Conservation (phyloP, 1,284 basidiomycete species). For the Chiua sp. region DNA sequence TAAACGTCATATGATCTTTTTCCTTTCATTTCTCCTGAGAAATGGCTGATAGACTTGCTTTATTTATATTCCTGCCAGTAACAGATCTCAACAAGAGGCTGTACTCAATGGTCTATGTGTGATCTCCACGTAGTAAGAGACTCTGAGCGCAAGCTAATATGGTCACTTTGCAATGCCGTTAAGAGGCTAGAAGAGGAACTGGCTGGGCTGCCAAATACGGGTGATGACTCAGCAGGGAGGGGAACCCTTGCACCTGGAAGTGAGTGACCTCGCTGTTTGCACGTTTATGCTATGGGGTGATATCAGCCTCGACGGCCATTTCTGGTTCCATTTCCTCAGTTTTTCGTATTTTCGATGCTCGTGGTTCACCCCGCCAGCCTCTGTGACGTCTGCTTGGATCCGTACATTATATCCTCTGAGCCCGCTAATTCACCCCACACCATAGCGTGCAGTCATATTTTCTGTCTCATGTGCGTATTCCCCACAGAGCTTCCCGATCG, state of each 20-base stretch:
- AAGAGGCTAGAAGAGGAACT: not conserved
- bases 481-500: constrained; percentile 15
- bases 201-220: constrained; percentile 17
- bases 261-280: constrained; percentile 27
- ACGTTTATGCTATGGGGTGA: constrained; percentile 42
- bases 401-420: constrained; percentile 52
- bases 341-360: constrained; percentile 44
- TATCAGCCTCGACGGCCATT: constrained; percentile 28
- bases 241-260: constrained; percentile 24
- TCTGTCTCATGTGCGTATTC: constrained; percentile 61
- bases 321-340: constrained; percentile 29
- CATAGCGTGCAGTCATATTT: constrained; percentile 73
- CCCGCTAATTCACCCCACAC: constrained; percentile 58
- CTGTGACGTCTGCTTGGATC: constrained; percentile 73
- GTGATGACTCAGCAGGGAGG: constrained; percentile 31
- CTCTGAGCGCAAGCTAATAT: not conserved
- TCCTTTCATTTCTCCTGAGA: too few relatives aligned
- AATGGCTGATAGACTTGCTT: too few relatives aligned
- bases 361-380: constrained; percentile 66
- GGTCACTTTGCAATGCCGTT: not conserved
- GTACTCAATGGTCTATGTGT: too few relatives aligned
- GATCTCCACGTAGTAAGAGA: too few relatives aligned
- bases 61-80: too few relatives aligned
- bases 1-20: too few relatives aligned
- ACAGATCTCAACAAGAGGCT: too few relatives aligned